Base-by-base conservation (phyloP, 2,329 filamentous ascomycete genomes). In the Calonectria crousiana region DNA sequence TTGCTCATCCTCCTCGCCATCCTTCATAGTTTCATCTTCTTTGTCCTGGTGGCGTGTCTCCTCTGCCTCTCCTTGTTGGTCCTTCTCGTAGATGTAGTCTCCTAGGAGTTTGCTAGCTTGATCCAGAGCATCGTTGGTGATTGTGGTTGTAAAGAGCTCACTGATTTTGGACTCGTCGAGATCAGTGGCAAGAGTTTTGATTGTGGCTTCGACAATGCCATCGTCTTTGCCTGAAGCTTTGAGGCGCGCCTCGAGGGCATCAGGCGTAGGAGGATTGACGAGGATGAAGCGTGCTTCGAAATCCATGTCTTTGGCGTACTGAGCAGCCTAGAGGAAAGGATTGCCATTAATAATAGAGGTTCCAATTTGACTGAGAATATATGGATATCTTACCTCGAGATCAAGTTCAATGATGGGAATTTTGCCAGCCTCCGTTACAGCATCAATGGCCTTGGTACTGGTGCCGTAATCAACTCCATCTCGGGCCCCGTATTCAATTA, bases 381-480 rank as follows among this genome's bases (percentile, higher is more conserved):
- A 30, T 36, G 18, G 11, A 13, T 10, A 52, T 81, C 86, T 84
- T 86, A 91, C 91, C 80, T 91, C 87, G 20, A 84, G 79, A 70
- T 89, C 87, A 78, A 92, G 85, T 74, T 88, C 85, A 76, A 92
- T 86, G 4, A 93, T 77, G 2, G 91, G 88, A 36, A 96, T 90
- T 81, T 92, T 92, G 51, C 89, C 90, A 11, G 85, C 81, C 58
- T 90, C 88, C 23, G 85, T 83, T 30, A 92, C 85, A 16, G 85
- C 85, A 20, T 91, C 89, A 1, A 92, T 85, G 2, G 85, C 84
- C 73, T 88, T 90, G 74, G 85, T 85, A 80, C 87, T 91, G 2
- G 90, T 92, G 28, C 91, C 92, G 74, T 91, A 92, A 75, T 88
- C 85, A 52, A 85, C 83, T 3, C 86, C 88, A 18, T 88, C 86